These are phyloP conservation scores for Monosporozyma aerobia DNA, from an alignment of 805 yeast genomes.

Conservation along the genomic window DNA sequence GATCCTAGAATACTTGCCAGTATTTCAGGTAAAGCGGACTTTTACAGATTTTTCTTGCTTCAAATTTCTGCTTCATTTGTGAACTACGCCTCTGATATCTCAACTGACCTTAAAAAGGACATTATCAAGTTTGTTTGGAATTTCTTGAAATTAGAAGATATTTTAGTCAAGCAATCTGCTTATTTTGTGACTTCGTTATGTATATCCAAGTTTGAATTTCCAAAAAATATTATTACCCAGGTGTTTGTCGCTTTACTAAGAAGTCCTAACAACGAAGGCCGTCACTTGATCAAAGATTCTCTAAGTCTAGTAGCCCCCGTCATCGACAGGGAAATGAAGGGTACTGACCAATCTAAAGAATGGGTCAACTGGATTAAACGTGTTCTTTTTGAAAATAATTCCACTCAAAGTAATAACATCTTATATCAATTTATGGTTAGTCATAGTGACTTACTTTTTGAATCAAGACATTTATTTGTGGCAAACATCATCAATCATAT, in stretches of 20 bases:
- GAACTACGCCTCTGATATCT: conserved; percentile 51
- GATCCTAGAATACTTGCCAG: conserved; percentile 38
- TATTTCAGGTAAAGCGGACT: conserved; percentile 62
- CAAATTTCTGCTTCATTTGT: conserved; percentile 74
- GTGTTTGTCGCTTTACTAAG: conserved; percentile 83
- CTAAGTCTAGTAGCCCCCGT: conserved; percentile 84
- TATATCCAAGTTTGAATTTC: conserved; percentile 81
- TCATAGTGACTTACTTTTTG: conserved; percentile 75
- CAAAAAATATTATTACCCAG: conserved; percentile 79
- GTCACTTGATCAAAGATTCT: conserved; percentile 77
- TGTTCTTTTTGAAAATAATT: conserved; percentile 81
- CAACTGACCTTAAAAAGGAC: conserved; percentile 63
- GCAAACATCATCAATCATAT: conserved; percentile 84
- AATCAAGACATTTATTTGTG: conserved; percentile 80
- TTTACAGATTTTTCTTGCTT: conserved; percentile 64
- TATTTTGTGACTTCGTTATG: conserved; percentile 81
- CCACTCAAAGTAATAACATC: conserved; percentile 65
- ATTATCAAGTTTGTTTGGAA: conserved; percentile 93
- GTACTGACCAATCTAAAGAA: conserved; percentile 38
- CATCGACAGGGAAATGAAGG: conserved; percentile 54
- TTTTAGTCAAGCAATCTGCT: conserved; percentile 83
- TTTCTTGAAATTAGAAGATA: conserved; percentile 79
- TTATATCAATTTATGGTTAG: conserved; percentile 83
- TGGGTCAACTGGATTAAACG: conserved; percentile 97
- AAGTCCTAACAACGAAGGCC: conserved; percentile 77